phyloP scores from a whole-genome alignment of 495 filamentous ascomycete genomes.

The Hypoxylon subgilvum region DNA sequence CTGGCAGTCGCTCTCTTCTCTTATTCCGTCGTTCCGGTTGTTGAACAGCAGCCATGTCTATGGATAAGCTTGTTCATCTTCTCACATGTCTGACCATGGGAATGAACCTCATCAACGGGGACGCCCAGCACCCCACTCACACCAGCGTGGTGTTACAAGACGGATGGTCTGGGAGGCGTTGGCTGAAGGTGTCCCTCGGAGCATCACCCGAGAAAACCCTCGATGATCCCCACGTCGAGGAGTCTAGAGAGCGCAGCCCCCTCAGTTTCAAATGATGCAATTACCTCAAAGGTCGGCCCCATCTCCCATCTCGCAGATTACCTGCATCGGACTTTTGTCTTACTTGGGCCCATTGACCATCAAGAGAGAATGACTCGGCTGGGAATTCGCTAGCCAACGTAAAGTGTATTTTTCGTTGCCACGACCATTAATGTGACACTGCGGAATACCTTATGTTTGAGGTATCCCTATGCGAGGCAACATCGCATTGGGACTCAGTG shows the following conservation, averaged over 20 bases:
- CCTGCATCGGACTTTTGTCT: conserved; percentile 5
- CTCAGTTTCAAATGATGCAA: conserved; percentile 23
- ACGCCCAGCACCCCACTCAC: conserved; percentile 13
- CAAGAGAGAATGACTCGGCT: not conserved
- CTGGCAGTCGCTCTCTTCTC: conserved; percentile 1
- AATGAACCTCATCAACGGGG: conserved; percentile 7
- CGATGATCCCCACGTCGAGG: not conserved
- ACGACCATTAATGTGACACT: not conserved
- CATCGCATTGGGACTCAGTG: not conserved
- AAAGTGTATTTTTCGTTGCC: not conserved
- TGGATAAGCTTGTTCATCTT: conserved; percentile 8
- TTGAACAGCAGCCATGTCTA: conserved; percentile 1
- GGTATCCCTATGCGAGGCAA: not conserved
- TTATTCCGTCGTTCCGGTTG: not conserved
- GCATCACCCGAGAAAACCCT: conserved; percentile 3
- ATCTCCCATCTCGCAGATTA: conserved; percentile 15
- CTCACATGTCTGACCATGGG: conserved; percentile 2
- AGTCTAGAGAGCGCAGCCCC: conserved; percentile 18
- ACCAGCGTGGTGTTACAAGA: conserved; percentile 8
- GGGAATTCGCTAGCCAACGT: no score
- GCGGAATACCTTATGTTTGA: not conserved
- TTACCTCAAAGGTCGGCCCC: conserved; percentile 18
- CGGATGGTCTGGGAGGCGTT: conserved; percentile 1
- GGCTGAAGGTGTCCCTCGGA: conserved; percentile 11
- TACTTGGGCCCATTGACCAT: conserved; percentile 2